Percentiles rank a stretch among this genome's conserved stretches.
Conservation (phyloP, 1,139 yeast species). For the Pichia sp. region DNA sequence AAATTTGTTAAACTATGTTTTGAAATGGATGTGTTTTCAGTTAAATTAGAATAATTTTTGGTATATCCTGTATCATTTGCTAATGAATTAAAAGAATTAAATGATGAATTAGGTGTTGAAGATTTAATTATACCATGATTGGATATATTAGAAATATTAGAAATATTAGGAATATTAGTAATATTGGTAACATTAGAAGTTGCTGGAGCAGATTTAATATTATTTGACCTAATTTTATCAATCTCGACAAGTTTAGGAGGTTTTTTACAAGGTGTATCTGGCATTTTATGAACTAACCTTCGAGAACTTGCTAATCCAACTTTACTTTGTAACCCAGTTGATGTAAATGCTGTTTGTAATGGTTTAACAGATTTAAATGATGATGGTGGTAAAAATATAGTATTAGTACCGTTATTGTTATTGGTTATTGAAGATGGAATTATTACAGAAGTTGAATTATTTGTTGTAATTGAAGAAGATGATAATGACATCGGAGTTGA, state of each 20-base stretch:
- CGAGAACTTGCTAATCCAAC: conserved; percentile 36
- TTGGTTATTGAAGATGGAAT: conserved; percentile 1
- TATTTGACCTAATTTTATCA: conserved; percentile 9
- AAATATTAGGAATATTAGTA: background rate
- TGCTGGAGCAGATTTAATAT: conserved; percentile 17
- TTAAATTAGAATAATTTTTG: conserved; percentile 6
- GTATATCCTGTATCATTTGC: conserved; percentile 4
- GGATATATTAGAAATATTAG: background rate
- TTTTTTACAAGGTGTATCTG: conserved; percentile 81
- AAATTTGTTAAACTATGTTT: conserved; percentile 1
- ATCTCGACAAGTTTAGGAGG: conserved; percentile 33
- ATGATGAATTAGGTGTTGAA: conserved; percentile 9
- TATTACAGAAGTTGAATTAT: conserved; percentile 18
- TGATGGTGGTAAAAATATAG: conserved; percentile 40
- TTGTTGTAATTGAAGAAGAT: conserved; percentile 43
- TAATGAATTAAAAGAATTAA: conserved; percentile 2
- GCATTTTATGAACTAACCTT: conserved; percentile 30
- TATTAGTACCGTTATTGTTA: background rate
- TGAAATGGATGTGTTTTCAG: conserved; percentile 8
- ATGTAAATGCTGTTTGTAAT: conserved; percentile 74
- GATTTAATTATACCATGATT: conserved; percentile 2
- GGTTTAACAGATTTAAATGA: conserved; percentile 75
- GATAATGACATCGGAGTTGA: conserved; percentile 18
- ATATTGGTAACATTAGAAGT: conserved; percentile 1
- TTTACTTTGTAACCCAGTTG: conserved; percentile 71